A percentile compares a stretch with the other conserved stretches of the same genome.
Conservation (phyloP, 1,284 basidiomycete species). For the Pholiota adiposa region DNA sequence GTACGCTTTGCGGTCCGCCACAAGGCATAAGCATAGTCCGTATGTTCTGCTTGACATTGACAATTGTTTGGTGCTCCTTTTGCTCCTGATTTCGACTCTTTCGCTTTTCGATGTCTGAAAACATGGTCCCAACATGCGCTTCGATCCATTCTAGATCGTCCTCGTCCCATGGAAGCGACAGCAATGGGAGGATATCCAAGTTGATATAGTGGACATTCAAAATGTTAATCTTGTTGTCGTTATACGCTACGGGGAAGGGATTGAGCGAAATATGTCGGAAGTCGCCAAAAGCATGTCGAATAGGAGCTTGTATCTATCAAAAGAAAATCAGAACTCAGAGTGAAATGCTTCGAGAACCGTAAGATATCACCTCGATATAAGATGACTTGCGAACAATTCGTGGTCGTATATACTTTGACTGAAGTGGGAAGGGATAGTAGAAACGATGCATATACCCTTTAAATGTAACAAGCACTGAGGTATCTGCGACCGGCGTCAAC, state of each 20-base stretch:
- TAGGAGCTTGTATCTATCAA: slow-evolving; percentile 35
- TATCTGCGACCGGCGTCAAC: slow-evolving; percentile 23
- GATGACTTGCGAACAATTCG: slow-evolving; percentile 55
- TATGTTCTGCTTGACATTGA: slow-evolving; percentile 22
- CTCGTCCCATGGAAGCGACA: background rate
- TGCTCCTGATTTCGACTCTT: background rate
- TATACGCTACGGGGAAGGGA: slow-evolving; percentile 33
- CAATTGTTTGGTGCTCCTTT: slow-evolving; percentile 7
- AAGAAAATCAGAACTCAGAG: background rate
- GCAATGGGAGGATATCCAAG: slow-evolving; percentile 29
- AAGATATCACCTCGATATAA: slow-evolving; percentile 54
- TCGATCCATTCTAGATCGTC: slow-evolving; percentile 25
- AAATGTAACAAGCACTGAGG: slow-evolving; percentile 12
- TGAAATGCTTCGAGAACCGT: background rate
- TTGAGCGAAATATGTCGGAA: slow-evolving; percentile 26
- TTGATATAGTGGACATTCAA: slow-evolving; percentile 44
- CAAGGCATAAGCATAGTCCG: slow-evolving; percentile 16
- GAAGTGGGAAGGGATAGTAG: slow-evolving; percentile 40
- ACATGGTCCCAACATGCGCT: slow-evolving; percentile 20
- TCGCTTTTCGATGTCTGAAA: slow-evolving; percentile 25
- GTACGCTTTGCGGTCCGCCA: background rate
- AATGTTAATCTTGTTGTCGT: slow-evolving; percentile 24
- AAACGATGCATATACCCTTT: slow-evolving; percentile 23
- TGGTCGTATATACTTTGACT: slow-evolving; percentile 35
- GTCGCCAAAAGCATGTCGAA: slow-evolving; percentile 19